Evolutionary conservation across 371 early-diverging fungal species (phyloP).

Genomic region (Batkoa obscura): DNA sequence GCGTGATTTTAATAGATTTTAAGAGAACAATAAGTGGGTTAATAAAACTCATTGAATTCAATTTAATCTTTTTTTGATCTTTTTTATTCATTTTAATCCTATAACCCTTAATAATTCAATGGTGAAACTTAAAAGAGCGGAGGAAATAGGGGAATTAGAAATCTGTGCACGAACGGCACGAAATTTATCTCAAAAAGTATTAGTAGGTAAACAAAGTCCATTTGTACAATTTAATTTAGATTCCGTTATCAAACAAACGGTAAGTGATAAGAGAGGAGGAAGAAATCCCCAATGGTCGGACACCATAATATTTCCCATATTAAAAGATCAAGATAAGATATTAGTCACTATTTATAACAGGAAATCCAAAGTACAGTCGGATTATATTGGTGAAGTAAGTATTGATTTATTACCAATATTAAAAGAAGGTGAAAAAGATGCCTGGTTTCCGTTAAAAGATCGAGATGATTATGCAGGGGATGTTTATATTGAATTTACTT

Average conservation of each 20-base stretch:
- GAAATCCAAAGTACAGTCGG: not conserved
- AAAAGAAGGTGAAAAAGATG: not conserved
- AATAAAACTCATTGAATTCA: too few species aligned
- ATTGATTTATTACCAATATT: not conserved
- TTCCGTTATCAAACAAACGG: not conserved
- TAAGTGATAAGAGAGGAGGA: conserved; percentile 1
- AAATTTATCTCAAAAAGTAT: not conserved
- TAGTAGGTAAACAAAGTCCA: conserved; percentile 2
- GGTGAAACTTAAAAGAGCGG: not conserved
- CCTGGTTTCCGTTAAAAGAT: not conserved
- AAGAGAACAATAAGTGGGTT: too few species aligned
- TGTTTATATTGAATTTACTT: conserved; percentile 2
- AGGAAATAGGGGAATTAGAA: not conserved
- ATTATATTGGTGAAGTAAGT: not conserved
- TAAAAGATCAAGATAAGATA: not conserved
- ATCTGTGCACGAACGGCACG: not conserved
- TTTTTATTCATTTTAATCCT: too few species aligned
- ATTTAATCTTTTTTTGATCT: too few species aligned
- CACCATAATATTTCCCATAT: not conserved
- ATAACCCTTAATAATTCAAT: too few species aligned
- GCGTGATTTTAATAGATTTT: too few species aligned
- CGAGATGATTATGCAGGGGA: not conserved
- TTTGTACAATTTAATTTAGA: conserved; percentile 5
- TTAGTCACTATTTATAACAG: not conserved
- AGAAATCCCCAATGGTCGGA: conserved; percentile 1